Percentiles rank a stretch among this genome's conserved stretches.
Evolutionary conservation across 2,329 filamentous ascomycete genomes (phyloP).

Genomic region (Hymenoscyphus fructigenus): DNA sequence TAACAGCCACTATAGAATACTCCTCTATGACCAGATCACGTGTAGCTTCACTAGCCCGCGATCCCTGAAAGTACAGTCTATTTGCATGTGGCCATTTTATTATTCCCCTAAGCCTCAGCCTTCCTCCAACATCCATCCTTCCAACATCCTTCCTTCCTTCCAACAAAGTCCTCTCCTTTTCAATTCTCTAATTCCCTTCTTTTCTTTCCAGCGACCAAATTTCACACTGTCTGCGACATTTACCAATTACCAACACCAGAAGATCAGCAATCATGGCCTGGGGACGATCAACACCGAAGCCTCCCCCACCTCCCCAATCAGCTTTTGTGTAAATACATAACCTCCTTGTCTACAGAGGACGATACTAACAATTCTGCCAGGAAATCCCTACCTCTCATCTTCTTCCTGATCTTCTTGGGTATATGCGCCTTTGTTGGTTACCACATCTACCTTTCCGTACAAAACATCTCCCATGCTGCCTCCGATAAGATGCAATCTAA

Average conservation of each 20-base stretch:
- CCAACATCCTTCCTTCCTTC: neutral
- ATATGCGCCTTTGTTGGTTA: conserved; percentile 66
- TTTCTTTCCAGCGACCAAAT: conserved; percentile 14
- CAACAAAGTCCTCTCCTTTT: neutral
- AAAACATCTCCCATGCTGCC: conserved; percentile 64
- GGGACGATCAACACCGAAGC: conserved; percentile 31
- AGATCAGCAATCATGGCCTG: conserved; percentile 36
- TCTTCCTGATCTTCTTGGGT: conserved; percentile 59
- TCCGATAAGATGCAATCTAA: conserved; percentile 71
- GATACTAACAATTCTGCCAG: conserved; percentile 22
- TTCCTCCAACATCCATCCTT: neutral
- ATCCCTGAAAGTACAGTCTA: neutral
- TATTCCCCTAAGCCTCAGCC: neutral
- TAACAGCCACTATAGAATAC: too few relatives aligned
- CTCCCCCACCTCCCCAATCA: conserved; percentile 35
- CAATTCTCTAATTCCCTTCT: conserved; percentile 1
- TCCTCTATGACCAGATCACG: too few relatives aligned
- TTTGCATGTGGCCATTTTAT: neutral
- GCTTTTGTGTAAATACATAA: conserved; percentile 33
- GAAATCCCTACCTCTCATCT: conserved; percentile 64
- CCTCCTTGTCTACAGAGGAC: neutral
- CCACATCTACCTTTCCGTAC: conserved; percentile 67
- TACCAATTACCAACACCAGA: neutral
- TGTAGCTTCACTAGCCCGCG: too few relatives aligned
- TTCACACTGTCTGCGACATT: conserved; percentile 9